phyloP scores from a whole-genome alignment of 2,329 filamentous ascomycete genomes.

The Leptoxyphium fumago region DNA sequence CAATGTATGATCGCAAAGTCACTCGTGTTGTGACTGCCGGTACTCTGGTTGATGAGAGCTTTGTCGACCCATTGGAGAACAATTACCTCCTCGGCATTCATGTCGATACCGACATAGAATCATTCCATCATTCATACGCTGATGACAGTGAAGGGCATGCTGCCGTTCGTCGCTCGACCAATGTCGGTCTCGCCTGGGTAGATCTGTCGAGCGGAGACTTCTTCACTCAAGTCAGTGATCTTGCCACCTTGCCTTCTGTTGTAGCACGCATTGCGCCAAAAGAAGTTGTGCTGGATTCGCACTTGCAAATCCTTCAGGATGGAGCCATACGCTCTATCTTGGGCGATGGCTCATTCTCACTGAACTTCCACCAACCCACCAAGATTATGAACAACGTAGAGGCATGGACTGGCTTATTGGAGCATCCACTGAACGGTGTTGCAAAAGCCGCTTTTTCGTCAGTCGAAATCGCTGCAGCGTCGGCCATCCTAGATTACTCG shows the following conservation, averaged over 20 bases:
- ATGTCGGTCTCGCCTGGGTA: constrained; percentile 76
- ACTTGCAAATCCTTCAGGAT: constrained; percentile 33
- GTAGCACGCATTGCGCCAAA: constrained; percentile 70
- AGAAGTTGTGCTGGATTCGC: constrained; percentile 62
- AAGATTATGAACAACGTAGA: constrained; percentile 34
- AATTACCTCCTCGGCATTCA: constrained; percentile 58
- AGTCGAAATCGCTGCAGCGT: constrained; percentile 62
- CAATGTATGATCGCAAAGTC: constrained; percentile 74
- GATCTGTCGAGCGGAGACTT: constrained; percentile 94
- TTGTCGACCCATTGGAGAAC: constrained; percentile 86
- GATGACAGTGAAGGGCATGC: constrained; percentile 2
- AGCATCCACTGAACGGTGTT: constrained; percentile 48
- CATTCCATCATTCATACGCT: constrained; percentile 1
- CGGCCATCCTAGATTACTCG: constrained; percentile 72
- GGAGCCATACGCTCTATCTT: constrained; percentile 13
- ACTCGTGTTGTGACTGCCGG: constrained; percentile 83
- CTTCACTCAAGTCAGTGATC: constrained; percentile 61
- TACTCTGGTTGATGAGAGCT: constrained; percentile 92
- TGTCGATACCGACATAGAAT: constrained; percentile 9
- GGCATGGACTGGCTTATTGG: constrained; percentile 64
- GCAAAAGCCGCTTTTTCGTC: constrained; percentile 43
- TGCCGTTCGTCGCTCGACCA: constrained; percentile 22
- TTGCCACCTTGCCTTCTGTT: constrained; percentile 60
- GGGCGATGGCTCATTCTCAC: constrained; percentile 41
- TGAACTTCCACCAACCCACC: constrained; percentile 51